Conservation (phyloP, 306 rosid genomes). For the Fragaria iinumae region DNA sequence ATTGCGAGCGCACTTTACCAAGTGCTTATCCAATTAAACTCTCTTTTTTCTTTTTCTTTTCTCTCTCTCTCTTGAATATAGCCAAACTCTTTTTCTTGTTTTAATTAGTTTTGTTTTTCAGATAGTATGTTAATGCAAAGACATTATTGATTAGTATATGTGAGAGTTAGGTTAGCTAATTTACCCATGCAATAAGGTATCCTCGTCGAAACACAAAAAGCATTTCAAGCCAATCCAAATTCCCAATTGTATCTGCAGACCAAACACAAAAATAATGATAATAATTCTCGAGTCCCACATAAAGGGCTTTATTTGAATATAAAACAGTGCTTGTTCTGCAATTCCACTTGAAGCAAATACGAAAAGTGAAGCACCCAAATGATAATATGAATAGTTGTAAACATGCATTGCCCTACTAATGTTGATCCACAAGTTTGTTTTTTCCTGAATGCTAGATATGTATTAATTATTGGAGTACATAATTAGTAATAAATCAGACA, state of each 20-base stretch:
- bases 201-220: neutral
- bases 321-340: conserved; percentile 13
- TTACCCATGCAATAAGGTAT: neutral
- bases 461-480: neutral
- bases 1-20: neutral
- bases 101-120: neutral
- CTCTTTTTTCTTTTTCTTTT: neutral
- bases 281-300: conserved; percentile 3
- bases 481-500: neutral
- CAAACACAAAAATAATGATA: neutral
- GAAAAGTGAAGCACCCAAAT: neutral
- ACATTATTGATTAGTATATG: neutral
- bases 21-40: neutral
- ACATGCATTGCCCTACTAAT: conserved; percentile 1
- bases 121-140: neutral
- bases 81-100: neutral
- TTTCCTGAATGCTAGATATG: neutral
- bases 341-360: conserved; percentile 26
- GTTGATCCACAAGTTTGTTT: neutral
- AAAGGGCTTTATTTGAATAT: conserved; percentile 11
- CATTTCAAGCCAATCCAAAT: conserved; percentile 14
- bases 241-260: neutral
- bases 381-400: conserved; percentile 19
- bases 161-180: neutral
- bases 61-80: no score